Percentiles rank a stretch among this genome's conserved stretches.
Evolutionary conservation across 345 rosid species (phyloP).

Genomic region (Euphorbia peplus): DNA sequence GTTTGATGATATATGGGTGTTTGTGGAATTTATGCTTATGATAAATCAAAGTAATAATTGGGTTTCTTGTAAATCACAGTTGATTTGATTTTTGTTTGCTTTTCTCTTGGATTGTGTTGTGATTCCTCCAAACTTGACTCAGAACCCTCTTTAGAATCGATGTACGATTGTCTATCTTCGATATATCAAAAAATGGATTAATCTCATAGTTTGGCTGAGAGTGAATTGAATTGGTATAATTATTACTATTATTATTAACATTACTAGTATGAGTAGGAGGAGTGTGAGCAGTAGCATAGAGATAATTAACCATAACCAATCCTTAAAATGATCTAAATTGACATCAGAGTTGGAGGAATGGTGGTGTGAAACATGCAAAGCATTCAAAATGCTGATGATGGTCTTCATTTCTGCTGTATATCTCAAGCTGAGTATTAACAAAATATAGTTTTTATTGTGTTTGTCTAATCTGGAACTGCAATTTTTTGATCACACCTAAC

Average conservation of each 20-base stretch:
- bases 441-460: constrained; percentile 58
- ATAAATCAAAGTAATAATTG: too few species aligned
- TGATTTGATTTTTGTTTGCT: too few species aligned
- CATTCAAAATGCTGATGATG: constrained; percentile 33
- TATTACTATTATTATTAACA: too few species aligned
- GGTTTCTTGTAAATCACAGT: too few species aligned
- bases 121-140: too few species aligned
- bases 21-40: too few species aligned
- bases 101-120: too few species aligned
- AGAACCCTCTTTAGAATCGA: constrained; percentile 44
- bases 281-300: constrained; percentile 13
- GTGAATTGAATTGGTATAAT: constrained; percentile 37
- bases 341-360: constrained; percentile 40
- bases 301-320: constrained; percentile 46
- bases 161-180: constrained; percentile 75
- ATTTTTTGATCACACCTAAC: constrained; percentile 47
- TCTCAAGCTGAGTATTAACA: constrained; percentile 54
- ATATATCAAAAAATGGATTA: constrained; percentile 73
- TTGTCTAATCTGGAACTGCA: constrained; percentile 44
- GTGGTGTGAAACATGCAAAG: constrained; percentile 35
- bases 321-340: constrained; percentile 49
- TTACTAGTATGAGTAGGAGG: background rate
- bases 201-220: constrained; percentile 67
- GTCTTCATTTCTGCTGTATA: constrained; percentile 53
- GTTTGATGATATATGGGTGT: too few species aligned